phyloP scores from a whole-genome alignment of 208 protist genomes.

The Polymyxa betae region DNA sequence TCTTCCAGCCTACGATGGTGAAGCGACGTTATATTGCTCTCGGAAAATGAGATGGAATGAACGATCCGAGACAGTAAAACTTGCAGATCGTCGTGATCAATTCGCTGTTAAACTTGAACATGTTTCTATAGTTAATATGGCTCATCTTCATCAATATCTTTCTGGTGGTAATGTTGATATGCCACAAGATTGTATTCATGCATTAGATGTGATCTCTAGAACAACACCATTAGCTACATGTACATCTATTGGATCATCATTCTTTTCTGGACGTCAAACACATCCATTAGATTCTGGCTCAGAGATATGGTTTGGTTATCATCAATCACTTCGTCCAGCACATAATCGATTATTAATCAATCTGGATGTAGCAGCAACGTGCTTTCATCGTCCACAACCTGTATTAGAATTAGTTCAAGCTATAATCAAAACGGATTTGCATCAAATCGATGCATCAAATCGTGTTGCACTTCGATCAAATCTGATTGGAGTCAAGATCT shows the following conservation, averaged over 20 bases:
- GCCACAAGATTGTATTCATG: background rate
- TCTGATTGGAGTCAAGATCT: background rate
- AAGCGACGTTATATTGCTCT: background rate
- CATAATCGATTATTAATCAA: background rate
- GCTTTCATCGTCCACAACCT: background rate
- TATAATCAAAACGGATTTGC: background rate
- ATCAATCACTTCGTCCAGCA: background rate
- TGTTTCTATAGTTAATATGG: background rate
- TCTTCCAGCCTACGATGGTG: background rate
- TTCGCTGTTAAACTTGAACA: background rate
- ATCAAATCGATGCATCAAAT: background rate
- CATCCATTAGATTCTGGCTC: background rate
- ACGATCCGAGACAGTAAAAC: background rate
- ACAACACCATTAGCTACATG: background rate
- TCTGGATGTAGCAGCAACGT: background rate
- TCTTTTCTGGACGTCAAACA: background rate
- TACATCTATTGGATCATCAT: background rate
- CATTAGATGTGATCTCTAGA: background rate
- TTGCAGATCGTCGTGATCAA: background rate
- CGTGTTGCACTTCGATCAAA: background rate
- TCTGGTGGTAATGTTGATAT: background rate
- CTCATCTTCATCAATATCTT: background rate
- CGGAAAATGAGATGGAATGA: background rate
- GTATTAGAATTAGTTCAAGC: background rate
- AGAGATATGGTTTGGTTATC: constrained; percentile 2